These are phyloP conservation scores for Psilocybe subaeruginosa DNA, from an alignment of 768 basidiomycete species.

Conservation along the genomic window DNA sequence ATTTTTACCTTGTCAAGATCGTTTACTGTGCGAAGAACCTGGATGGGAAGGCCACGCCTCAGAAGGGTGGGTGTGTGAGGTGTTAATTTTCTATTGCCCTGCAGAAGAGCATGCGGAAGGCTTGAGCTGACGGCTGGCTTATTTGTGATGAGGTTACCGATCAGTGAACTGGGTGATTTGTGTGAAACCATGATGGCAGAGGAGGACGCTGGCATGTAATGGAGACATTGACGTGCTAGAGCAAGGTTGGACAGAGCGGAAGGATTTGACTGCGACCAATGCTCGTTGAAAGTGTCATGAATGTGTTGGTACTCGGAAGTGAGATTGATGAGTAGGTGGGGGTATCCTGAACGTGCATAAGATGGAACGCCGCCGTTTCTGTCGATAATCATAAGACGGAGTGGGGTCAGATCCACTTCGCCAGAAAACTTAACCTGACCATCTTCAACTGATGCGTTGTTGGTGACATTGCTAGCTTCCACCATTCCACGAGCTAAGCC, in stretches of 20 bases:
- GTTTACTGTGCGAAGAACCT: slow-evolving; percentile 69
- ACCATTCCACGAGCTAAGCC: slow-evolving; percentile 89
- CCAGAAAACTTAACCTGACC: slow-evolving; percentile 41
- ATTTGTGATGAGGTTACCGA: slow-evolving; percentile 97
- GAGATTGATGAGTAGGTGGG: slow-evolving; percentile 95
- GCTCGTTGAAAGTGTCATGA: slow-evolving; percentile 75
- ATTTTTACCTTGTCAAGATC: slow-evolving; percentile 79
- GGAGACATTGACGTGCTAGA: slow-evolving; percentile 84
- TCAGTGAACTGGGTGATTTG: slow-evolving; percentile 92
- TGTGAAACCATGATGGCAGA: slow-evolving; percentile 98
- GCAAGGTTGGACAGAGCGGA: slow-evolving; percentile 85
- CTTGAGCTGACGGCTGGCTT: slow-evolving; percentile 96
- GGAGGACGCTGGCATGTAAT: slow-evolving; percentile 90
- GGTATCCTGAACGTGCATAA: slow-evolving; percentile 92
- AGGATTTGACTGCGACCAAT: slow-evolving; percentile 81
- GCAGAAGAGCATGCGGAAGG: slow-evolving; percentile 90
- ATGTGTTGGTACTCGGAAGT: slow-evolving; percentile 87
- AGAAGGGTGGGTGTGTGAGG: slow-evolving; percentile 92
- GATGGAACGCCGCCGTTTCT: slow-evolving; percentile 96
- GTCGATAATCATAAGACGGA: slow-evolving; percentile 97
- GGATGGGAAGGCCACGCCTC: slow-evolving; percentile 85
- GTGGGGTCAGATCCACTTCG: slow-evolving; percentile 83
- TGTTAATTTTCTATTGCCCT: slow-evolving; percentile 84
- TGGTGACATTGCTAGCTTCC: slow-evolving; percentile 42
- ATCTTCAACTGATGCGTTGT: slow-evolving; percentile 32